Evolutionary conservation across 2,329 filamentous ascomycete species (phyloP), one percentile per base, ranked within the genome.

Genomic region (Diplodia corticola): DNA sequence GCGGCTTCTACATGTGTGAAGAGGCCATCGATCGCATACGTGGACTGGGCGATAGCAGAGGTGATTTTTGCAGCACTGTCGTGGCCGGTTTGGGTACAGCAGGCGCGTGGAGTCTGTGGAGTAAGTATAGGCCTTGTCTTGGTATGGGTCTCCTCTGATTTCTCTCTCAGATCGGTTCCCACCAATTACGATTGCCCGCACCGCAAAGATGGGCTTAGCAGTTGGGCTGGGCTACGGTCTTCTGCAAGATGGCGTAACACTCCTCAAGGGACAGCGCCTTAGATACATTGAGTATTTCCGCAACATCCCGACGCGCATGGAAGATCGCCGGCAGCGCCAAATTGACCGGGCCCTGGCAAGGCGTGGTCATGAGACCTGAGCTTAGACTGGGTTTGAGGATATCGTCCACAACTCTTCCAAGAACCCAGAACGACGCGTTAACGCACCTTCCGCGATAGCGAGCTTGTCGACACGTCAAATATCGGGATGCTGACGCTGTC

Each of bases 71-170:
- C 72, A 94, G 90, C 69, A 96, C 91, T 0, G 87, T 92, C 5
- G 84, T 93, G 67, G 93, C 95, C 28, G 93, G 91, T 54, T 81
- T 97, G 76, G 90, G 91, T 0, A 89, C 95, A 40, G 92, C 93
- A 0, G 94, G 94, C 2, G 84, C 88, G 9, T 97, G 97, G 82
- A 96, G 93, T 75, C 81, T 93, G 67, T 90, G 91, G 86, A 91
- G 92, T 93, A 84, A 75, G 89, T 82, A 49, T 2, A 17, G 6
- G 4, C 22, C 12, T 13, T 10, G 9, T 12, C 17, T 12, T 10
- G 17, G 22, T 20, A 17, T 48, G 24, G 9, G 9, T 26, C 26
- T 24, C 5, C 33, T 17, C 53, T 65, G 40, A 65, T 53, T 13
- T 6, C 4, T 5, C 35, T 28, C n/a, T 5, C 75, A 94, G 91